A percentile compares a stretch with the other conserved stretches of the same genome.
Evolutionary conservation across 2,329 filamentous ascomycete genomes (phyloP).

Genomic region (Coleophoma crateriformis): DNA sequence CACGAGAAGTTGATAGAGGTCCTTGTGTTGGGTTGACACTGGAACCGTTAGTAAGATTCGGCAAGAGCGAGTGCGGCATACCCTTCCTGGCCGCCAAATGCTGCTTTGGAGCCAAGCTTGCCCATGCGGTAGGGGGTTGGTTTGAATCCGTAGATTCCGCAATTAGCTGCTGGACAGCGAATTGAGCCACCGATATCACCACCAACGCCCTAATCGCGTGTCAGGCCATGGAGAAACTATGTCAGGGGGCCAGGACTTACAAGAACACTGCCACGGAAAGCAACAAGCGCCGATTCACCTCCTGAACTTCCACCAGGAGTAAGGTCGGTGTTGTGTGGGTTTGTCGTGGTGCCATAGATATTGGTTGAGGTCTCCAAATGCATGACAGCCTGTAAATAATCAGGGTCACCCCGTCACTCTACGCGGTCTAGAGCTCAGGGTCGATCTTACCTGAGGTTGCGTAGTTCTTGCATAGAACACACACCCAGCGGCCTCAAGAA

Average conservation of each 20-base stretch:
- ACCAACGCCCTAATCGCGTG: constrained; percentile 7
- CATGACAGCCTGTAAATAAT: constrained; percentile 28
- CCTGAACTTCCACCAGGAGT: constrained; percentile 58
- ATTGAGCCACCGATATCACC: constrained; percentile 14
- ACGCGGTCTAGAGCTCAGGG: too few species aligned
- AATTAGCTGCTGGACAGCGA: constrained; percentile 7
- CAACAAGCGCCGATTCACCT: constrained; percentile 48
- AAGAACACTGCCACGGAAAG: constrained; percentile 34
- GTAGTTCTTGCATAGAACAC: constrained; percentile 64
- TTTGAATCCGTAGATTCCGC: constrained; percentile 8
- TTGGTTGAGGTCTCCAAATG: constrained; percentile 50
- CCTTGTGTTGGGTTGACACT: constrained; percentile 40
- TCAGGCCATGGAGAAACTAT: neutral
- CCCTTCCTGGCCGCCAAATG: constrained; percentile 6
- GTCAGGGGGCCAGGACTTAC: constrained; percentile 7
- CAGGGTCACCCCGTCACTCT: constrained; percentile 19
- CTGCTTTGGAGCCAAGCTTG: constrained; percentile 1
- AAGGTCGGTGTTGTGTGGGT: constrained; percentile 40
- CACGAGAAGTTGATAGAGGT: constrained; percentile 42
- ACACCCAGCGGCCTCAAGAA: constrained; percentile 54
- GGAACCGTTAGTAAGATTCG: neutral
- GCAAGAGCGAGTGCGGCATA: neutral
- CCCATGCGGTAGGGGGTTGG: constrained; percentile 5
- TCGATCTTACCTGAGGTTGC: constrained; percentile 29
- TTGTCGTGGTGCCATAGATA: constrained; percentile 50